Conservation (phyloP, 2,329 filamentous ascomycete species). For the Fusarium algeriense region DNA sequence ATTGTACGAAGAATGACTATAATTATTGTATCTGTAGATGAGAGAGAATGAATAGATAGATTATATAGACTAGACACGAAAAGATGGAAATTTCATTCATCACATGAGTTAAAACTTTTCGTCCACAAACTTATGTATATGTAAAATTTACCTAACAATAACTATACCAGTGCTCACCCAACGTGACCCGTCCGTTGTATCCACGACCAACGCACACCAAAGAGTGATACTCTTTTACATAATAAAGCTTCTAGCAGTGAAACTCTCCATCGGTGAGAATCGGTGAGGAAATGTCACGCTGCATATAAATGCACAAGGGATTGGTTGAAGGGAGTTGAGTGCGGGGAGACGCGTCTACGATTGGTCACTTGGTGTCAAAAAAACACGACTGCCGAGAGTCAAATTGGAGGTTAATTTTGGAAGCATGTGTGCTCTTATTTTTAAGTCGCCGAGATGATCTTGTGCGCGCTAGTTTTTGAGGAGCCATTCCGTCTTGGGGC, state of each 20-base stretch:
- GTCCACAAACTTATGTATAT: not conserved
- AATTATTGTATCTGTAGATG: not conserved
- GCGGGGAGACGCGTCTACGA: not conserved
- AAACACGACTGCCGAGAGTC: not conserved
- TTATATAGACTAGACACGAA: not conserved
- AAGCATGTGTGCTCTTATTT: not conserved
- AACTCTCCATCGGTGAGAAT: constrained; percentile 3
- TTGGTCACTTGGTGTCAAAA: not conserved
- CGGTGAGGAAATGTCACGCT: not conserved
- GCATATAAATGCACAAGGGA: not conserved
- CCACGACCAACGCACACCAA: not conserved
- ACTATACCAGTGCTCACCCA: not conserved
- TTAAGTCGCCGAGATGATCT: not conserved
- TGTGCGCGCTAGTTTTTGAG: not conserved
- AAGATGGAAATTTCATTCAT: not conserved
- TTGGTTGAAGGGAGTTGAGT: not conserved
- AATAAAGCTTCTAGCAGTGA: not conserved
- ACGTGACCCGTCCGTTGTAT: not conserved
- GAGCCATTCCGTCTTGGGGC: not conserved
- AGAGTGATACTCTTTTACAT: not conserved
- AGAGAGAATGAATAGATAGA: not conserved
- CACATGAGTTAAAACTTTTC: constrained; percentile 9
- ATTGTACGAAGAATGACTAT: not conserved
- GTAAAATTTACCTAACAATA: constrained; percentile 14
- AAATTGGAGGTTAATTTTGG: not conserved